Conservation (phyloP, 495 filamentous ascomycete genomes). For the Aspergillus steynii region DNA sequence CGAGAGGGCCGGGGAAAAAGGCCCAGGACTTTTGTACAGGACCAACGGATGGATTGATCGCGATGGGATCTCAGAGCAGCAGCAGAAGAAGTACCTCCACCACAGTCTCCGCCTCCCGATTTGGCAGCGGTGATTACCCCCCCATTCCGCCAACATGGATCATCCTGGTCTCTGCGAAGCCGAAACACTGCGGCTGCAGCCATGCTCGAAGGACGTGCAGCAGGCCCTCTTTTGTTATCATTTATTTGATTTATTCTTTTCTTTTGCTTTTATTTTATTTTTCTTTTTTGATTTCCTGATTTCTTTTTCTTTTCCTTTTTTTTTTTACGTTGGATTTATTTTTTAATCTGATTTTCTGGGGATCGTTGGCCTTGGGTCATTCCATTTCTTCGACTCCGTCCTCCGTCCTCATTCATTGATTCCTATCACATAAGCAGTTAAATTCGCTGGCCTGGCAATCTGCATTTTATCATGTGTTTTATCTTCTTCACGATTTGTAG, state of each 20-base stretch:
- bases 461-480: neutral
- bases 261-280: too few species aligned
- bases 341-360: slow-evolving; percentile 4
- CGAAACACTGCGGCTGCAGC: slow-evolving; percentile 27
- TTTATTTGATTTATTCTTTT: slow-evolving; percentile 14
- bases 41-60: slow-evolving; percentile 18
- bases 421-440: neutral
- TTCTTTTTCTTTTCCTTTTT: slow-evolving; percentile 9
- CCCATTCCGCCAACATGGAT: slow-evolving; percentile 31
- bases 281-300: slow-evolving; percentile 5
- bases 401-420: slow-evolving; percentile 9
- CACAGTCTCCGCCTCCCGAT: slow-evolving; percentile 13
- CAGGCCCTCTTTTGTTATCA: slow-evolving; percentile 1
- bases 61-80: slow-evolving; percentile 17
- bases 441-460: too few species aligned
- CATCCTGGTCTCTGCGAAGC: slow-evolving; percentile 35
- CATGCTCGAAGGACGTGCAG: slow-evolving; percentile 19
- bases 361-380: too few species aligned
- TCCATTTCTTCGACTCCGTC: neutral
- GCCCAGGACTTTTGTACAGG: slow-evolving; percentile 16
- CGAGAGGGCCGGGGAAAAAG: slow-evolving; percentile 1
- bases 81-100: slow-evolving; percentile 17
- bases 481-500: slow-evolving; percentile 21
- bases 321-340: slow-evolving; percentile 10
- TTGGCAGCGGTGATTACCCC: slow-evolving; percentile 9